Base-by-base conservation (phyloP, 2,329 filamentous ascomycete genomes). In the Hymenoscyphus albidus region DNA sequence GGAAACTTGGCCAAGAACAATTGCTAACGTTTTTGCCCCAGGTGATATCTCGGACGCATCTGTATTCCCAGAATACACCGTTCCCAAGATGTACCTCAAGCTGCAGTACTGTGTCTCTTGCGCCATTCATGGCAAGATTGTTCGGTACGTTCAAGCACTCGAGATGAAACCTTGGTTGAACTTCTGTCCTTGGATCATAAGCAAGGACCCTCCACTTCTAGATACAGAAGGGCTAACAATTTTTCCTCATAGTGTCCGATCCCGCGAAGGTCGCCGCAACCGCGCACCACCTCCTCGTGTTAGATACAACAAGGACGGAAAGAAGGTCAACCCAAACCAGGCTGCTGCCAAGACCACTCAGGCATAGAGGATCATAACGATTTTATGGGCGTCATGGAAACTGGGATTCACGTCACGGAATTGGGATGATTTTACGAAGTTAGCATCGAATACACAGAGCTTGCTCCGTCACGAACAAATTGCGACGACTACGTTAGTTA, bases 71-170 rank as follows among this genome's bases (percentile, higher is more conserved):
- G 95, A 99, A 86, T 99, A 99, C 88, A 93, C 93, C 76, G 94
- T 99, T 79, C 95, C 95, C 84, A 99, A 99, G 92, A 99, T 99
- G 96, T 99, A 99, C 92, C 87, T 99, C 85, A 99, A 99, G 91
- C 90, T 99, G 82, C 95, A 99, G 87, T 99, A 99, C 92, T 99
- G 95, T 83, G 95, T 99, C 80, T 98, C 94, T 83, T 99, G 95
- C 85, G 95, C 95, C 79, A 99, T 99, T 75, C 95, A 99, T 88
- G 95, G 95, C 88, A 99, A 99, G 91, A 99, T 99, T 82, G 96
- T 99, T 83, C 94, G 95, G 94, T 98, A 95, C 83, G 93, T 88
- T 81, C 35, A 80, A 62, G 65, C 69, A 77, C 81, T 63, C 81
- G 77, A 82, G 82, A 84, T 79, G 84, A 86, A 77, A 22, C 84